Evolutionary conservation across 1,284 basidiomycete genomes (phyloP), one percentile per base, ranked within the genome.

Genomic region (Cutaneotrichosporon arboriforme): DNA sequence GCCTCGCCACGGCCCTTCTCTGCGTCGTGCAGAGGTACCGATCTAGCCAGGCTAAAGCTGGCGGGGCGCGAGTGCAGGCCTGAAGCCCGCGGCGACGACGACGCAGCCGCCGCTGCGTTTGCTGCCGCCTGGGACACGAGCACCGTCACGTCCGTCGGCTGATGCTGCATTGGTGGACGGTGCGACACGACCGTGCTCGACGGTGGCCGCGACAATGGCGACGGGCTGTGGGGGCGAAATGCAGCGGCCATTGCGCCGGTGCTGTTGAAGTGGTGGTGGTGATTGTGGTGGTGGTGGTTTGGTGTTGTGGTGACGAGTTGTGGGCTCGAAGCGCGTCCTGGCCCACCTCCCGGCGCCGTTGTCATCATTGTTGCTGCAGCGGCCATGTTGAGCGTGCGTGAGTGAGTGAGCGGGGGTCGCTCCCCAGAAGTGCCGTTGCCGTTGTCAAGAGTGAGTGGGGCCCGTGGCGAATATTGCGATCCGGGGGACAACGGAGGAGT

Each of bases 1-100:
- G 21, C 10, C 9, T 23, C 36, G 8, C 38, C 38, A 4, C 18
- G 38, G 18, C 22, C 37, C 48, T 57, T 57, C 22, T 57, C 51
- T 20, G 52, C 44, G 36, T 35, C 41, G 14, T 39, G 36, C 17
- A 35, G 8, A 35, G 43, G 34, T 17, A 33, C 43, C 1, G 31
- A 10, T 17, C 43, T 31, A 2, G 33, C 33, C 31, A 45, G 33
- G 43, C 43, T 45, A 8, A 45, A 10, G 18, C 43, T 45, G 12
- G 43, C 31, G 17, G 43, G 43, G 18, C 43, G 43, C 18, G 43
- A 45, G 33, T 45, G 43, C 26, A 13, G 22, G 23, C 10, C 46
- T 17, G 46, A 49, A 20, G 15, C 38, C n/a, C 2, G 41, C 41
- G 41, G 10, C 13, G 26, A 31, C 7, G 26, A 31, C 26, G 26